Percentiles rank a stretch among this genome's conserved stretches.
These are phyloP conservation scores for Lodderomyces pseudojiufengensis DNA, from an alignment of 1,139 yeast species.

Conservation along the genomic window DNA sequence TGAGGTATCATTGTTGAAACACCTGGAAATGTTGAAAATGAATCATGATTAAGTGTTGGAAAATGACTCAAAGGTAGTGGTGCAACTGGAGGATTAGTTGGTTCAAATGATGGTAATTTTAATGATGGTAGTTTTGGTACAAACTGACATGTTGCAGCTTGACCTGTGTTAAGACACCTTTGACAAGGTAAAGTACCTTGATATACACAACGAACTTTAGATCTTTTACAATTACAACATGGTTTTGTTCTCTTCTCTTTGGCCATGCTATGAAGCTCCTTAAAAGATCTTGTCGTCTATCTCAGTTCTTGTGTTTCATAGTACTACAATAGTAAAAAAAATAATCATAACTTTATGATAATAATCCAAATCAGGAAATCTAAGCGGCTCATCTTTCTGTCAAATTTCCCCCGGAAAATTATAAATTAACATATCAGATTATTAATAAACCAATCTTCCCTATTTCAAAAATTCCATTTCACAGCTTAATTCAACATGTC, in stretches of 20 bases:
- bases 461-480: not conserved
- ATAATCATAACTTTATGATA: too few species aligned
- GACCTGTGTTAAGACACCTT: constrained; percentile 50
- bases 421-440: not conserved
- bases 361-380: too few species aligned
- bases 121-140: constrained; percentile 51
- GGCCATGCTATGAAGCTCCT: constrained; percentile 24
- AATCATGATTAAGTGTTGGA: not conserved
- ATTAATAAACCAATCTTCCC: constrained; percentile 1
- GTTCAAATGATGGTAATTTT: constrained; percentile 27
- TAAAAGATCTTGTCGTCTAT: too few species aligned
- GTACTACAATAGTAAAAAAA: too few species aligned
- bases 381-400: too few species aligned
- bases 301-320: too few species aligned
- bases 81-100: constrained; percentile 2
- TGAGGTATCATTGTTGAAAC: constrained; percentile 5
- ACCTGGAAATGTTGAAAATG: not conserved
- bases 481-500: constrained; percentile 25
- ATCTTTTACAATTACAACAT: constrained; percentile 58
- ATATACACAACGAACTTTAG: constrained; percentile 62
- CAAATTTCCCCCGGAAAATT: not conserved
- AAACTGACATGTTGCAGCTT: constrained; percentile 49
- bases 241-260: constrained; percentile 54
- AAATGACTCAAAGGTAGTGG: not conserved
- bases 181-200: constrained; percentile 50